Evolutionary conservation across 805 yeast genomes (phyloP).

Genomic region (Lipomyces kockii): DNA sequence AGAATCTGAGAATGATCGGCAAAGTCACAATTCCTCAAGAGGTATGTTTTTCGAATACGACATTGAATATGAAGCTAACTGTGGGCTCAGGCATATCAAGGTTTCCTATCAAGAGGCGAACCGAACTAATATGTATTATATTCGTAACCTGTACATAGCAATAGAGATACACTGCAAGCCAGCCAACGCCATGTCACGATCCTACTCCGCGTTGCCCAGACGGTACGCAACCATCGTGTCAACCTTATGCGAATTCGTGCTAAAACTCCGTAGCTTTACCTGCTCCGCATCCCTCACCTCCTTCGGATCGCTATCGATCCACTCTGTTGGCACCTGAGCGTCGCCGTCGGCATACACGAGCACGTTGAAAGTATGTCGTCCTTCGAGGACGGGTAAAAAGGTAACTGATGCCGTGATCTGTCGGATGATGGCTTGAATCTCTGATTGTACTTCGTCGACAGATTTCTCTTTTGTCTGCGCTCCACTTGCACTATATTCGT

Average conservation of each 20-base stretch:
- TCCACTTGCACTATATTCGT: not conserved
- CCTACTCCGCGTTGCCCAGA: constrained; percentile 38
- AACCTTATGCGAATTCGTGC: constrained; percentile 69
- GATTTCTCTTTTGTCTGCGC: constrained; percentile 44
- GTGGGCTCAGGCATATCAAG: constrained; percentile 35
- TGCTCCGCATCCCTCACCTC: constrained; percentile 63
- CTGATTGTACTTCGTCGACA: constrained; percentile 62
- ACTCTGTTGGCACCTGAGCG: constrained; percentile 73
- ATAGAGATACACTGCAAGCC: not conserved
- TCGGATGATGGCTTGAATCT: constrained; percentile 83
- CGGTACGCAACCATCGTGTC: constrained; percentile 73
- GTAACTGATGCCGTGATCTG: constrained; percentile 89
- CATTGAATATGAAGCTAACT: not conserved
- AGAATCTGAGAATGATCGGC: constrained; percentile 78
- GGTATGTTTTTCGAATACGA: constrained; percentile 12
- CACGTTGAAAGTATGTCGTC: constrained; percentile 77
- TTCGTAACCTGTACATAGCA: not conserved
- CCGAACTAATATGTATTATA: constrained; percentile 16
- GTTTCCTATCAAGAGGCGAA: constrained; percentile 35
- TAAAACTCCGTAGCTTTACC: constrained; percentile 70
- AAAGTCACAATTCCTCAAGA: constrained; percentile 59
- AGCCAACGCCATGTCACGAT: not conserved
- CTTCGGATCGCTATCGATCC: constrained; percentile 78
- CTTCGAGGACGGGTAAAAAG: constrained; percentile 75
- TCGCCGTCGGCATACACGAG: constrained; percentile 72